Conservation (phyloP, 2,329 filamentous ascomycete species). For the Fusarium poae region DNA sequence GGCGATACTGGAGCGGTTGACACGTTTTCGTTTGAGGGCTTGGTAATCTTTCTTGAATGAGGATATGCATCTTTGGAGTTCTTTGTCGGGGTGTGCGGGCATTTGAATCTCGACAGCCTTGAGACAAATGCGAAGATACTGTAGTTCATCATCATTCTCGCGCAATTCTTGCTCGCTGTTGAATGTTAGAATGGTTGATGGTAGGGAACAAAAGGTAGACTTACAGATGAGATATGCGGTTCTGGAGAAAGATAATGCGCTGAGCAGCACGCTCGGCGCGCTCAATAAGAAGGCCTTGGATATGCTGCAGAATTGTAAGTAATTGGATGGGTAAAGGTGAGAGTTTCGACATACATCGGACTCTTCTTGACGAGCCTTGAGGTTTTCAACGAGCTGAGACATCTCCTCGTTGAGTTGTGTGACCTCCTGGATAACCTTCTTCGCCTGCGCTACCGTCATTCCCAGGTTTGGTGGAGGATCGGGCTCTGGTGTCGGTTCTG, state of each 20-base stretch:
- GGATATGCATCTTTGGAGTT: slow-evolving; percentile 69
- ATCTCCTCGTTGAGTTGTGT: slow-evolving; percentile 64
- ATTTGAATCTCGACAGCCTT: slow-evolving; percentile 73
- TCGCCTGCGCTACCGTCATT: slow-evolving; percentile 54
- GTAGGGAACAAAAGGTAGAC: slow-evolving; percentile 29
- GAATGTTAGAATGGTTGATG: slow-evolving; percentile 21
- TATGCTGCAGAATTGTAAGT: slow-evolving; percentile 60
- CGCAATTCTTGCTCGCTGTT: slow-evolving; percentile 67
- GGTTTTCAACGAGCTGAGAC: slow-evolving; percentile 62
- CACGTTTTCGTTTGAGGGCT: slow-evolving; percentile 62
- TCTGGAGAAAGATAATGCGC: slow-evolving; percentile 71
- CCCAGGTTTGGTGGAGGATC: slow-evolving; percentile 49
- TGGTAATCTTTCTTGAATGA: slow-evolving; percentile 72
- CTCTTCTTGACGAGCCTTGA: slow-evolving; percentile 70
- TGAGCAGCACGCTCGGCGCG: slow-evolving; percentile 69
- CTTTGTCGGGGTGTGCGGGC: slow-evolving; percentile 64
- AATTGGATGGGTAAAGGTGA: slow-evolving; percentile 39
- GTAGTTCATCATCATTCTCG: slow-evolving; percentile 70
- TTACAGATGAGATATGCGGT: slow-evolving; percentile 69
- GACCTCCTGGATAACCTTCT: slow-evolving; percentile 55
- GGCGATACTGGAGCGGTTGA: slow-evolving; percentile 50
- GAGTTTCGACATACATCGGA: slow-evolving; percentile 61
- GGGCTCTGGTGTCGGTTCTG: slow-evolving; percentile 47
- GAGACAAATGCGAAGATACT: slow-evolving; percentile 71
- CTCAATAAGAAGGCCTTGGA: slow-evolving; percentile 71